Evolutionary conservation across 208 protist genomes (phyloP), one percentile per base, ranked within the genome.

Genomic region (Wallacemonas sp.): DNA sequence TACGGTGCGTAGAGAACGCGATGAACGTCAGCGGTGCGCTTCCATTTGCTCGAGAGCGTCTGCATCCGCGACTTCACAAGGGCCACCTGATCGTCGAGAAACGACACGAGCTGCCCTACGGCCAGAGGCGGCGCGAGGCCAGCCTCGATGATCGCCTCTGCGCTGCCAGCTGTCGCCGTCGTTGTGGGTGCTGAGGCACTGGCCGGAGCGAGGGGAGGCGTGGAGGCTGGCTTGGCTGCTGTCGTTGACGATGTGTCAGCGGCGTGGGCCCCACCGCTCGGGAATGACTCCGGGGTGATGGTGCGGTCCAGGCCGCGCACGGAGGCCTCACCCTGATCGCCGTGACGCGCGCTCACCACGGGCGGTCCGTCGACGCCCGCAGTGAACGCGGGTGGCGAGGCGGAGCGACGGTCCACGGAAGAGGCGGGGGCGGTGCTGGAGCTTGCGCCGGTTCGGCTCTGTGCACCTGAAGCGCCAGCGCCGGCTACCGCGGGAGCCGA

Each of bases 1-100:
- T 72, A 72, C 27, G 58, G 68, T 0, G 56, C 26, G 61, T 66
- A 74, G 26, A 44, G 24, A 2, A 68, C 21, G 36, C 33, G 36
- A 21, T 46, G 52, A 5, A 58, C 1, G n/a, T 39, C 52, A 16
- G 26, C 12, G 38, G 17, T 38, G 38, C 57, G 16, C 33, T 11
- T 27, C 17, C 33, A 62, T 26, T 29, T 43, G 41, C 4, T 38
- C 3, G 41, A 12, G 14, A 58, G 23, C 2, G 12, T 3, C 30
- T 9, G 17, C 17, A 21, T 21, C 12, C n/a, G 17, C 26, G 17
- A 4, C 14, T 0, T 24, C 52, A 58, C 6, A 14, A 12, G 34
- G n/a, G 5, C 14, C 12, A 24, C 12, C n/a, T 43, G 17, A 21
- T 41, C 32, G 52, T 24, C 8, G n/a, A 58, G 0, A 27, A 41